These are phyloP conservation scores for Teratosphaeria destructans DNA, from an alignment of 2,329 filamentous ascomycete species.

Conservation along the genomic window DNA sequence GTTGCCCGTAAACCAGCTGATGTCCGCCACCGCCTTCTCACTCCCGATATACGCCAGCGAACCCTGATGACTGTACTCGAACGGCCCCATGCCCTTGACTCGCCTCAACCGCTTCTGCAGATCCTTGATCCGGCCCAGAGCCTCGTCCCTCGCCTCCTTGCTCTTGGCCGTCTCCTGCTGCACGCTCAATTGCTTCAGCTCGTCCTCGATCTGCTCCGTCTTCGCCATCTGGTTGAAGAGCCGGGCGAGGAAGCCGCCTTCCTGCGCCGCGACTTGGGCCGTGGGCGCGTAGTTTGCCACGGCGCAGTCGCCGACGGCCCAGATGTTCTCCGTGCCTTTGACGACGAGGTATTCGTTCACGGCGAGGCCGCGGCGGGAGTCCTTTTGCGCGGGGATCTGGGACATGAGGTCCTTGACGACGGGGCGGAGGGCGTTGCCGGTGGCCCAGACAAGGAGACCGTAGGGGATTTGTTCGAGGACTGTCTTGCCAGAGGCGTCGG, in stretches of 20 bases:
- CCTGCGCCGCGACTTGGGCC: conserved; percentile 90
- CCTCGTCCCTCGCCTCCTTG: conserved; percentile 44
- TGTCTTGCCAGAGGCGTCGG: conserved; percentile 75
- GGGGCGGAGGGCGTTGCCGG: conserved; percentile 84
- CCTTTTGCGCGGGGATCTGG: conserved; percentile 87
- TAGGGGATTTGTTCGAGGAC: conserved; percentile 74
- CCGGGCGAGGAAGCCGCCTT: conserved; percentile 86
- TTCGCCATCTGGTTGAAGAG: conserved; percentile 99
- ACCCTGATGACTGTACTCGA: conserved; percentile 97
- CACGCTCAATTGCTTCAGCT: conserved; percentile 59
- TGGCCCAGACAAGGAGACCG: conserved; percentile 95
- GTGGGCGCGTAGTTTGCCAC: conserved; percentile 96
- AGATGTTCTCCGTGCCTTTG: conserved; percentile 92
- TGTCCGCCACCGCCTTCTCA: conserved; percentile 94
- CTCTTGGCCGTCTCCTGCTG: conserved; percentile 56
- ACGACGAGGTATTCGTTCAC: conserved; percentile 99
- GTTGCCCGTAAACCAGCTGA: conserved; percentile 95
- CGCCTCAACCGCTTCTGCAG: conserved; percentile 78
- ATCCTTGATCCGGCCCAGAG: conserved; percentile 68
- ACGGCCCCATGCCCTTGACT: conserved; percentile 91
- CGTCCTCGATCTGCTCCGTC: conserved; percentile 69
- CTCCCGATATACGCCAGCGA: conserved; percentile 95
- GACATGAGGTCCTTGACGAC: conserved; percentile 84
- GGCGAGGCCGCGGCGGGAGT: conserved; percentile 84
- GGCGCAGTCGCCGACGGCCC: conserved; percentile 95